Base-by-base conservation (phyloP, 345 rosid species). In the Barbarea vulgaris region DNA sequence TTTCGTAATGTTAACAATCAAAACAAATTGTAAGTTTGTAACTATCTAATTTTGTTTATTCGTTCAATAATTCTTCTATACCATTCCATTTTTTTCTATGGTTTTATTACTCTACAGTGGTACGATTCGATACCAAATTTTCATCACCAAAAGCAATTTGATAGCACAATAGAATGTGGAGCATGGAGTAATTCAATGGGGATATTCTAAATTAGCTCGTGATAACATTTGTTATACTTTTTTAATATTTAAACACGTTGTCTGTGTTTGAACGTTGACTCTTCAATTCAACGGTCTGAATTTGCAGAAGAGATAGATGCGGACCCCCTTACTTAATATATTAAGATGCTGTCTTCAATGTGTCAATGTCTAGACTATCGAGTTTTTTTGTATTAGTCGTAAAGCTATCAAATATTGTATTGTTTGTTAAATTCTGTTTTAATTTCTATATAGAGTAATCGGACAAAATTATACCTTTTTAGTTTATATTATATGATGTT, bases 231-330 rank as follows among this genome's bases (percentile, higher is more conserved):
- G n/a, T n/a, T n/a, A n/a, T n/a, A n/a, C n/a, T n/a, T n/a, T n/a
- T n/a, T n/a, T n/a, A n/a, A n/a, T n/a, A n/a, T n/a, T n/a, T n/a
- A n/a, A n/a, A n/a, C 54, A 73, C 17, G 70, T 54, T 64, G 71
- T 73, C 19, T 8, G 14, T 19, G 42, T 42, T 73, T 73, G 77
- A 73, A 54, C 77, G 57, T 73, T 73, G 77, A 73, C 71, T 73
- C 25, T 22, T 42, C 77, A 4, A 55, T 42, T 54, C 77, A 41
- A 64, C 39, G 28, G 39, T 33, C 10, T 65, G 50, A 55, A 63
- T 2, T 17, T 64, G 57, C 21, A 55, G 48, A 63, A 64, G 48
- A 42, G 46, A 14, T 44, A 27, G 24, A 10, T 33, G 37, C 37
- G 59, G 50, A 34, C 3, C 28, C 36, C 37, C 27, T n/a, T n/a